A percentile compares a stretch with the other conserved stretches of the same genome.
These are phyloP conservation scores for Setaria italica DNA, from an alignment of 202 grass and related monocot genomes.

Conservation along the genomic window DNA sequence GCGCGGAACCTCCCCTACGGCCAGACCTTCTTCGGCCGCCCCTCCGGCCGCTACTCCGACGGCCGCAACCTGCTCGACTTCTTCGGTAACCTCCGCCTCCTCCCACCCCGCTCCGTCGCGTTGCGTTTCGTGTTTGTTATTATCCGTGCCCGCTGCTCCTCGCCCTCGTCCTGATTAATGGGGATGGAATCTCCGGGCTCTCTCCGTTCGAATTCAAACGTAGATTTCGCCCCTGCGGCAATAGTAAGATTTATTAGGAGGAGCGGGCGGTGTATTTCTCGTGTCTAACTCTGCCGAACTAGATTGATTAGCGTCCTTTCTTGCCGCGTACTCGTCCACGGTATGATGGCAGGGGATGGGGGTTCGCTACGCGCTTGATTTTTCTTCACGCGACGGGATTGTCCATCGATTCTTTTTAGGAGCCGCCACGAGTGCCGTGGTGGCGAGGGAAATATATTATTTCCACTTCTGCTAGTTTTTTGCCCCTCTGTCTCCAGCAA, in stretches of 20 bases:
- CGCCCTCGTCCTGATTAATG: not conserved
- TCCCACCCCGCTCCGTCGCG: not conserved
- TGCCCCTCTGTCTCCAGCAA: conserved; percentile 18
- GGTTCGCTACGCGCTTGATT: conserved; percentile 34
- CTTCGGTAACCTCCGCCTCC: conserved; percentile 56
- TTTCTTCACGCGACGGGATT: conserved; percentile 48
- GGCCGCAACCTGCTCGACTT: conserved; percentile 94
- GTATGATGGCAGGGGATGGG: not conserved
- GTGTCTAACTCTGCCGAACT: not conserved
- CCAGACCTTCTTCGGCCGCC: conserved; percentile 83
- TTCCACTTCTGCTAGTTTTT: not conserved
- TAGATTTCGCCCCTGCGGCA: not conserved
- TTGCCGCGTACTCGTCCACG: conserved; percentile 19
- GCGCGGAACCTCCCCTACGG: conserved; percentile 78
- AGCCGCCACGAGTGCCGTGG: not conserved
- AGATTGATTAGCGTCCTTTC: conserved; percentile 7
- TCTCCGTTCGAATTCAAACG: not conserved
- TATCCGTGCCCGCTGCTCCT: not conserved
- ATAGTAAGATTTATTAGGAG: not conserved
- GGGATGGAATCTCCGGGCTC: not conserved
- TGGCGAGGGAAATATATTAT: conserved; percentile 19
- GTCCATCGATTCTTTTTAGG: conserved; percentile 32
- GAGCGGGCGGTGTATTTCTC: not conserved
- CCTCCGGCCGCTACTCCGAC: conserved; percentile 82
- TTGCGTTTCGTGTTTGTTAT: not conserved